Conservation (phyloP, 371 early-diverging fungal species). For the Blastocladiella emersonii region DNA sequence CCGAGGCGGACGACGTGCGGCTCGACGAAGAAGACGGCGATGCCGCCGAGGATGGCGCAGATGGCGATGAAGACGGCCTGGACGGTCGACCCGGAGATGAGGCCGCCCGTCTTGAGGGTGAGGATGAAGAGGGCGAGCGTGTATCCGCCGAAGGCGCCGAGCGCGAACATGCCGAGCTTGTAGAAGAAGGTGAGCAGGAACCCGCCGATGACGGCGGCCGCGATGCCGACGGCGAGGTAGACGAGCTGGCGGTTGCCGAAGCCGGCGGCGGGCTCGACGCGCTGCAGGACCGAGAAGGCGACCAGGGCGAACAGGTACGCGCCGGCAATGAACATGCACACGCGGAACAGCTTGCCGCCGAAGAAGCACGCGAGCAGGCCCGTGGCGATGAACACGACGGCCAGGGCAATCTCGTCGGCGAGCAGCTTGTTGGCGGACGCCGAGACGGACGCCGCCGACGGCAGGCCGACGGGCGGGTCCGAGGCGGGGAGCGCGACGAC, state of each 20-base stretch:
- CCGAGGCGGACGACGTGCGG: slow-evolving; percentile 40
- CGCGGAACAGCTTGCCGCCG: slow-evolving; percentile 36
- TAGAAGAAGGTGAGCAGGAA: slow-evolving; percentile 27
- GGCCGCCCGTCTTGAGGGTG: slow-evolving; percentile 34
- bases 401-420: slow-evolving; percentile 40
- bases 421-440: slow-evolving; percentile 24
- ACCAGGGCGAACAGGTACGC: slow-evolving; percentile 34
- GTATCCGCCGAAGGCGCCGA: slow-evolving; percentile 17
- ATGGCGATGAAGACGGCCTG: slow-evolving; percentile 48
- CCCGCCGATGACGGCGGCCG: slow-evolving; percentile 40
- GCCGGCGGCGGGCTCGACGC: slow-evolving; percentile 22
- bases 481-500: no score
- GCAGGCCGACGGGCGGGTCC: no score
- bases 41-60: slow-evolving; percentile 31
- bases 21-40: slow-evolving; percentile 31
- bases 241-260: slow-evolving; percentile 23
- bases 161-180: slow-evolving; percentile 9
- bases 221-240: slow-evolving; percentile 36
- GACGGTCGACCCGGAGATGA: slow-evolving; percentile 37
- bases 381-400: slow-evolving; percentile 38
- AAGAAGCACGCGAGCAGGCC: slow-evolving; percentile 49
- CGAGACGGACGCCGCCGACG: no score
- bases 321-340: slow-evolving; percentile 42
- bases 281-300: slow-evolving; percentile 18
- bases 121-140: slow-evolving; percentile 44